These are phyloP conservation scores for Ogataea wickerhamii DNA, from an alignment of 805 yeast species.

Conservation along the genomic window DNA sequence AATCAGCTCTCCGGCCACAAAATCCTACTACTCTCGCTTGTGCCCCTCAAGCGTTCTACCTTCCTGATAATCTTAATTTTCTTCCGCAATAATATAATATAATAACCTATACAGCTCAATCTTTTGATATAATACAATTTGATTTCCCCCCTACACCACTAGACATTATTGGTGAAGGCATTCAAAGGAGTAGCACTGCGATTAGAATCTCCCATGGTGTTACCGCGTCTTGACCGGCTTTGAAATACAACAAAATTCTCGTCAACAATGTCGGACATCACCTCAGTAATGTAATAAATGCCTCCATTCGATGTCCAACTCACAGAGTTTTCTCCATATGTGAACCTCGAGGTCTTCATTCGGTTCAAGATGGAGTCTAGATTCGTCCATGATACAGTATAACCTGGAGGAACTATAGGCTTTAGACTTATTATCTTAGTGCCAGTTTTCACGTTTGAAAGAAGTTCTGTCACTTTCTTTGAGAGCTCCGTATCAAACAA, in stretches of 20 bases:
- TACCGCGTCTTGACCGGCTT: constrained; percentile 22
- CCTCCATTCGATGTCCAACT: constrained; percentile 90
- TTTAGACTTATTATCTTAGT: constrained; percentile 75
- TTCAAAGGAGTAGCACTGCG: constrained; percentile 28
- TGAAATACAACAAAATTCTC: constrained; percentile 32
- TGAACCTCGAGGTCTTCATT: constrained; percentile 57
- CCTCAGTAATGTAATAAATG: constrained; percentile 72
- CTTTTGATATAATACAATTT: neutral
- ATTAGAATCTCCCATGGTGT: constrained; percentile 15
- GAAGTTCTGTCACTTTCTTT: constrained; percentile 56
- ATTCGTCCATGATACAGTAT: constrained; percentile 55
- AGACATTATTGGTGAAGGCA: constrained; percentile 33
- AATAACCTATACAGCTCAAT: too few relatives aligned
- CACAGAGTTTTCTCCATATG: constrained; percentile 68
- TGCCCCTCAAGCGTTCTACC: too few relatives aligned
- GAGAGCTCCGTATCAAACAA: constrained; percentile 76
- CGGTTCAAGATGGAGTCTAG: constrained; percentile 58
- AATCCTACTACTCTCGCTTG: too few relatives aligned
- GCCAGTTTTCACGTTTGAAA: constrained; percentile 65
- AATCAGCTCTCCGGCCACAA: too few relatives aligned
- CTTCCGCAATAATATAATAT: too few relatives aligned
- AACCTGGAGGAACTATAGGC: constrained; percentile 74
- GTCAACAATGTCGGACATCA: constrained; percentile 35
- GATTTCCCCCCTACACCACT: neutral
- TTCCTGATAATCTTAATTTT: too few relatives aligned